phyloP scores from a whole-genome alignment of 148 eudicot species.

The Diospyros kaki region DNA sequence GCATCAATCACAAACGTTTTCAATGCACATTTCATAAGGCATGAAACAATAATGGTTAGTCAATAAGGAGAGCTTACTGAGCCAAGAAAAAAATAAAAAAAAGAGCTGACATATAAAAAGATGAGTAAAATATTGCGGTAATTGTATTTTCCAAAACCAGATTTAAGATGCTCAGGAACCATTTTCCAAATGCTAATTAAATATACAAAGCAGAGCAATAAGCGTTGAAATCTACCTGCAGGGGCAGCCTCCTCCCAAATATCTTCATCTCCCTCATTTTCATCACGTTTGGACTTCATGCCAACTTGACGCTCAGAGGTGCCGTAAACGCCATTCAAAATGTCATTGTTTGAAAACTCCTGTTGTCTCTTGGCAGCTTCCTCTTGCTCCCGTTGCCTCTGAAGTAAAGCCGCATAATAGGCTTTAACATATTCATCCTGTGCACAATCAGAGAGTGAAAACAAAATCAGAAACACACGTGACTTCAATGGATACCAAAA shows the following conservation, averaged over 20 bases:
- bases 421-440: conserved; percentile 85
- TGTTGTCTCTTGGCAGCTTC: conserved; percentile 46
- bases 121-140: too few species aligned
- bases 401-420: conserved; percentile 77
- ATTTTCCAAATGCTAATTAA: background rate
- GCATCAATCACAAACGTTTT: conserved; percentile 1
- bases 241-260: conserved; percentile 78
- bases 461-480: conserved; percentile 1
- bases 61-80: too few species aligned
- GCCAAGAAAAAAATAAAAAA: too few species aligned
- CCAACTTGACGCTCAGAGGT: conserved; percentile 64
- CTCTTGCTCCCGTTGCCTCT: conserved; percentile 62
- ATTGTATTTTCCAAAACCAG: too few species aligned
- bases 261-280: conserved; percentile 48
- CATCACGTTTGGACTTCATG: conserved; percentile 58
- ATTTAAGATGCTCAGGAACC: background rate
- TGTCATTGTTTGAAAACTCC: conserved; percentile 26
- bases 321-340: conserved; percentile 22
- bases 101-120: too few species aligned
- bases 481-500: background rate
- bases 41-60: too few species aligned
- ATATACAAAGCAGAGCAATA: background rate
- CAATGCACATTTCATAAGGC: too few species aligned
- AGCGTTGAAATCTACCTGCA: conserved; percentile 41
- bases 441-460: conserved; percentile 22